Percentiles rank a stretch among this genome's conserved stretches.
Conservation (phyloP, 2,329 filamentous ascomycete genomes). For the Claviceps pazoutovae region DNA sequence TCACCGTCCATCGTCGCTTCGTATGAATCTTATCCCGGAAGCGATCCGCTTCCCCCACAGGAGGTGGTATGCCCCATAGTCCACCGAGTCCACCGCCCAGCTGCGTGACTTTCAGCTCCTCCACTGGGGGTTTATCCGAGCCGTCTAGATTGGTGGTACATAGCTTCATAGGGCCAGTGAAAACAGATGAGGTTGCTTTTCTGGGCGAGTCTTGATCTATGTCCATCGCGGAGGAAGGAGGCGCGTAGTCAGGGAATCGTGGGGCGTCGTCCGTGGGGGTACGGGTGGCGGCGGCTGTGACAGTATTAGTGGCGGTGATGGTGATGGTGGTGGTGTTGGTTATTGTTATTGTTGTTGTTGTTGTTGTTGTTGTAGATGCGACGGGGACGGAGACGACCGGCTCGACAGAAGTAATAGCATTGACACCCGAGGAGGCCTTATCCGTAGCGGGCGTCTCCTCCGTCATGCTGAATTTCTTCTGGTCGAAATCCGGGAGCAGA, state of each 20-base stretch:
- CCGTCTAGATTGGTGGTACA: slow-evolving; percentile 18
- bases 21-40: slow-evolving; percentile 30
- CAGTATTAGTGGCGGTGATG: neutral
- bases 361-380: neutral
- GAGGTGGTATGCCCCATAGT: slow-evolving; percentile 29
- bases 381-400: neutral
- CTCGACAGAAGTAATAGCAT: neutral
- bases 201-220: neutral
- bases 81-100: slow-evolving; percentile 26
- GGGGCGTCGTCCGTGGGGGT: slow-evolving; percentile 6
- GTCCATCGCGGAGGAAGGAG: slow-evolving; percentile 3
- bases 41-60: slow-evolving; percentile 31
- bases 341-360: too few relatives aligned
- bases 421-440: neutral
- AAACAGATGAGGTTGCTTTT: slow-evolving; percentile 13
- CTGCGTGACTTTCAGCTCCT: slow-evolving; percentile 20
- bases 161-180: slow-evolving; percentile 24
- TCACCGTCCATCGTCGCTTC: slow-evolving; percentile 44
- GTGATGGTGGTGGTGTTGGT: too few relatives aligned
- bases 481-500: slow-evolving; percentile 38
- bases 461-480: slow-evolving; percentile 17
- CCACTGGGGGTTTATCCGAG: slow-evolving; percentile 15
- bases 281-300: neutral
- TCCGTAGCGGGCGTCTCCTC: slow-evolving; percentile 1
- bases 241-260: neutral